Conservation (phyloP, 192 early-diverging fungal genomes). For the Chytriomyces sp. region DNA sequence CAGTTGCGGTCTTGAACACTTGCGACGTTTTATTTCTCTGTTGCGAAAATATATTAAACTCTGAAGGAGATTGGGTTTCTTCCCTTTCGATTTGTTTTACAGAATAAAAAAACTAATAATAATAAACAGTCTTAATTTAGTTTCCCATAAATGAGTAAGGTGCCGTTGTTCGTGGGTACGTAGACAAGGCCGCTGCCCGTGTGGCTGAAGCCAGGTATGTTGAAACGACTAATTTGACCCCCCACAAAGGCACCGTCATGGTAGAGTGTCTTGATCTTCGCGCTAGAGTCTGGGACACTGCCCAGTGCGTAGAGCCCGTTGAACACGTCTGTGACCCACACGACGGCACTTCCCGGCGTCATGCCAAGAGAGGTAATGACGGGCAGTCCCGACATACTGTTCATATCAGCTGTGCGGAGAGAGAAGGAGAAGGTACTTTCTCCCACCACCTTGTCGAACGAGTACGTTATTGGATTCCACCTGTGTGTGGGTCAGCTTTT, state of each 20-base stretch:
- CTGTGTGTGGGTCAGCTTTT: background rate
- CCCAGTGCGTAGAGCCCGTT: conserved; percentile 7
- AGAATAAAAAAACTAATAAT: too few relatives aligned
- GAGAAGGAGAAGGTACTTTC: background rate
- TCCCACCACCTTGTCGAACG: background rate
- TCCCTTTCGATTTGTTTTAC: too few relatives aligned
- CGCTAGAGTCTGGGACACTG: conserved; percentile 2
- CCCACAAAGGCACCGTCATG: background rate
- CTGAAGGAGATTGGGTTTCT: too few relatives aligned
- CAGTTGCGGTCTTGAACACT: background rate
- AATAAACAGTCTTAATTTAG: too few relatives aligned
- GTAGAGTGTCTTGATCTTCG: background rate
- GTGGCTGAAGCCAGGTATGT: background rate
- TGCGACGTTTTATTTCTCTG: too few relatives aligned
- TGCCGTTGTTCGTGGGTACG: conserved; percentile 18
- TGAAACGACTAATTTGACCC: background rate
- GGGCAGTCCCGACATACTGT: conserved; percentile 4
- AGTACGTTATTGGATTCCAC: background rate
- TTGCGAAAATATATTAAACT: too few relatives aligned
- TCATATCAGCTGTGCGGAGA: background rate
- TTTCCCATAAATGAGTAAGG: background rate
- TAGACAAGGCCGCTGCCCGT: conserved; percentile 18
- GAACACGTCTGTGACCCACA: conserved; percentile 15
- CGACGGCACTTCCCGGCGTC: background rate
- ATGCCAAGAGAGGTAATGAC: background rate